phyloP scores from a whole-genome alignment of 768 basidiomycete species.

The Pisolithus microcarpus region DNA sequence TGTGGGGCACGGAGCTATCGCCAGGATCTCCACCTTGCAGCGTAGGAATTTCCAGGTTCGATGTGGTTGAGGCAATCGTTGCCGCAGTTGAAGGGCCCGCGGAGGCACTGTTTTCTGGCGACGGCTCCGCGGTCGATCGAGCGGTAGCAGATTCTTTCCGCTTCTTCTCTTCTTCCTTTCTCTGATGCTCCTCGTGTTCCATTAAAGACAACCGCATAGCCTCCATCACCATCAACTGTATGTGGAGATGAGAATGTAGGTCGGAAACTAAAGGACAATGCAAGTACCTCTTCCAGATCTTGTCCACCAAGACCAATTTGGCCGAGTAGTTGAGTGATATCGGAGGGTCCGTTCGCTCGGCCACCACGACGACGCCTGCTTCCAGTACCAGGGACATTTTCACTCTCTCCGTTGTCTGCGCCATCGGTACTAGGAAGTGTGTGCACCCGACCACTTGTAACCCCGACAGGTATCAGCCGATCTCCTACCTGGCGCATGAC shows the following conservation, averaged over 20 bases:
- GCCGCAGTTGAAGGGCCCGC: constrained; percentile 3
- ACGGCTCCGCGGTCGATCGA: constrained; percentile 27
- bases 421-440: constrained; percentile 53
- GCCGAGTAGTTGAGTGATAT: constrained; percentile 55
- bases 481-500: constrained; percentile 99
- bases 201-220: constrained; percentile 93
- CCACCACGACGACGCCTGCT: constrained; percentile 57
- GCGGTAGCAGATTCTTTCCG: constrained; percentile 40
- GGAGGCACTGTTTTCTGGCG: constrained; percentile 2
- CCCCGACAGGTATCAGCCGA: constrained; percentile 92
- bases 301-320: constrained; percentile 70
- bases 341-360: constrained; percentile 42
- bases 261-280: constrained; percentile 7
- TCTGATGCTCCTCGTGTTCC: constrained; percentile 92
- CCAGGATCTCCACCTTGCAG: constrained; percentile 9
- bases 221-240: constrained; percentile 95
- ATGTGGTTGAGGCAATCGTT: constrained; percentile 1
- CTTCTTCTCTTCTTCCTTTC: constrained; percentile 64
- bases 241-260: constrained; percentile 9
- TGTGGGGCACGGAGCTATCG: constrained; percentile 8
- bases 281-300: constrained; percentile 83
- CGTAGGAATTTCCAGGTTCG: constrained; percentile 3
- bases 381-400: constrained; percentile 32
- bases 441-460: constrained; percentile 82
- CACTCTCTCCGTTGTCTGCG: constrained; percentile 37